Evolutionary conservation across 2,329 filamentous ascomycete species (phyloP).

Genomic region (Botryotinia convoluta): DNA sequence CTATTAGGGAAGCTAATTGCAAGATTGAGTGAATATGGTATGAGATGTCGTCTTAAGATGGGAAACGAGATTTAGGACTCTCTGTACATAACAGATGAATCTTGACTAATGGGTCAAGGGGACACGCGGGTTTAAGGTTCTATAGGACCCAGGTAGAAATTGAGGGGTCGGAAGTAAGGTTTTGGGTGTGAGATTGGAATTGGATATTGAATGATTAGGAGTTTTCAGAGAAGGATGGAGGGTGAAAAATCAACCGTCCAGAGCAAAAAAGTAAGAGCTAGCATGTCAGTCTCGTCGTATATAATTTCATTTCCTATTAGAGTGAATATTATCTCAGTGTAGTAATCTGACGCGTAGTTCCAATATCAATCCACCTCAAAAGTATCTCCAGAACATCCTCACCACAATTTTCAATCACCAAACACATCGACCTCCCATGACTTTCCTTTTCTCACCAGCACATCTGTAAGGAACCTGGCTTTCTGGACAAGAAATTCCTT

Average conservation of each 20-base stretch:
- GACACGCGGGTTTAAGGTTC: accelerated
- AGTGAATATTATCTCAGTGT: no score
- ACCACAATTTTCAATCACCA: background rate
- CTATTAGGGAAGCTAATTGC: background rate
- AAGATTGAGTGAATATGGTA: background rate
- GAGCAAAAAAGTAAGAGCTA: background rate
- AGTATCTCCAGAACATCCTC: background rate
- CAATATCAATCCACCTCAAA: background rate
- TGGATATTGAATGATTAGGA: no score
- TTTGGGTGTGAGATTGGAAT: background rate
- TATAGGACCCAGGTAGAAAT: background rate
- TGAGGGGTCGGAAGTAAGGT: background rate
- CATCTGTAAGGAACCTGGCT: background rate
- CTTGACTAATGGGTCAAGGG: no score
- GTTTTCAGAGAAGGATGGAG: background rate
- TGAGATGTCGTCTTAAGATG: background rate
- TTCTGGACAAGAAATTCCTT: background rate
- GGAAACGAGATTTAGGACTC: background rate
- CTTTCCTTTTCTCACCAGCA: background rate
- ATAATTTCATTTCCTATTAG: no score
- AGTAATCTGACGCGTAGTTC: no score
- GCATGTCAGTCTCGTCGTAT: background rate
- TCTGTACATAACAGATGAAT: background rate
- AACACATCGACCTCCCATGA: no score
- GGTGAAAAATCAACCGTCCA: background rate